Percentiles rank a stretch among this genome's conserved stretches.
Evolutionary conservation across 805 yeast species (phyloP).

Genomic region (Nakazawaea populi): DNA sequence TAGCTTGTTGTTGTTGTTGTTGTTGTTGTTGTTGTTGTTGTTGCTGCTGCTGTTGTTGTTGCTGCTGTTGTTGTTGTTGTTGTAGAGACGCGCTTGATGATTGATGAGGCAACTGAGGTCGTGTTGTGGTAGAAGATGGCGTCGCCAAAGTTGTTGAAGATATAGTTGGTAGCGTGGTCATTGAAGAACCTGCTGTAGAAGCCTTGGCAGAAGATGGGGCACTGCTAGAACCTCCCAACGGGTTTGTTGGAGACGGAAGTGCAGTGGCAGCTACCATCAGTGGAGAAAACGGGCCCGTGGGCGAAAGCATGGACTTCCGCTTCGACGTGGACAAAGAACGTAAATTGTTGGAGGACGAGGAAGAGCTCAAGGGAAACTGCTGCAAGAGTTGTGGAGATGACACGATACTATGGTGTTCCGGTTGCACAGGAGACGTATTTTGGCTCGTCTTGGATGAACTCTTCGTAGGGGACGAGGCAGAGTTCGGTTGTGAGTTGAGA

Average conservation of each 20-base stretch:
- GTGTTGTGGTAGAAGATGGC: constrained; percentile 3
- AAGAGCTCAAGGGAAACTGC: neutral
- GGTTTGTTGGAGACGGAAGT: neutral
- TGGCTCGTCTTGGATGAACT: constrained; percentile 4
- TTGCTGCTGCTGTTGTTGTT: neutral
- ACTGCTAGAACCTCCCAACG: neutral
- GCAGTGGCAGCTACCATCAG: neutral
- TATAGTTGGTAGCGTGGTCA: constrained; percentile 9
- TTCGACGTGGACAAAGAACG: neutral
- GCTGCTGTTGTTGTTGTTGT: neutral
- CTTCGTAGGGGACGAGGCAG: constrained; percentile 24
- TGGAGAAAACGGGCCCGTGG: constrained; percentile 4
- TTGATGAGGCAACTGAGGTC: constrained; percentile 8
- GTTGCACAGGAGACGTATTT: constrained; percentile 2
- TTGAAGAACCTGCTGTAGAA: neutral
- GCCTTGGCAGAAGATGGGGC: neutral
- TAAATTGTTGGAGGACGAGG: constrained; percentile 1
- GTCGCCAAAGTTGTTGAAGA: constrained; percentile 7
- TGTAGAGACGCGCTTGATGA: too few relatives aligned
- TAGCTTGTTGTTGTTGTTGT: neutral
- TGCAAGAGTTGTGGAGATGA: constrained; percentile 3
- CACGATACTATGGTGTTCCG: neutral
- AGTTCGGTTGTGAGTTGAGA: constrained; percentile 4
- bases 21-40: neutral
- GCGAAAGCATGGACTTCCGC: constrained; percentile 10